These are phyloP conservation scores for Suhomyces anneliseae DNA, from an alignment of 1,139 yeast species.

Conservation along the genomic window DNA sequence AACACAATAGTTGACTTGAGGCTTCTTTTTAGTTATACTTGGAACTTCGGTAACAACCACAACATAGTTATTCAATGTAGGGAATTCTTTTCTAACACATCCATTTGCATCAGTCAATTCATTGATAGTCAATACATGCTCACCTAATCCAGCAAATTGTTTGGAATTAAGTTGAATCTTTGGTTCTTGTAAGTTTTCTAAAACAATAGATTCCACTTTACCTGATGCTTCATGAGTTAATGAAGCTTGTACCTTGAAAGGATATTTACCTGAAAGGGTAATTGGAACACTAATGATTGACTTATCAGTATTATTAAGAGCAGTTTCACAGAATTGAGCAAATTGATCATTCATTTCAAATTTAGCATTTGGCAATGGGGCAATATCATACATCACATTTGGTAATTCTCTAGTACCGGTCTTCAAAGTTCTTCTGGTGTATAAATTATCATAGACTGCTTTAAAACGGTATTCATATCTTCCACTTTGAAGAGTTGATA, in stretches of 20 bases:
- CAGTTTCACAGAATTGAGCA: constrained; percentile 59
- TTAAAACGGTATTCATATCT: constrained; percentile 59
- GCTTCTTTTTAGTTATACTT: constrained; percentile 46
- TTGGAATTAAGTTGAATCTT: constrained; percentile 16
- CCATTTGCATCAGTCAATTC: constrained; percentile 69
- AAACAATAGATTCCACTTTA: constrained; percentile 12
- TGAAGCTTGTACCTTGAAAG: constrained; percentile 57
- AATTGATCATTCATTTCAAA: constrained; percentile 50
- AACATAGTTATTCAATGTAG: constrained; percentile 34
- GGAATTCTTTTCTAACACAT: constrained; percentile 52
- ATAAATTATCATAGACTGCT: constrained; percentile 66
- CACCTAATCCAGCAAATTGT: constrained; percentile 35
- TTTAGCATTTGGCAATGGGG: constrained; percentile 57
- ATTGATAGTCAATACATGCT: constrained; percentile 57
- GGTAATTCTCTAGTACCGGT: constrained; percentile 30
- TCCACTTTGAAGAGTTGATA: constrained; percentile 50
- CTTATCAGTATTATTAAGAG: constrained; percentile 25
- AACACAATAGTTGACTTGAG: constrained; percentile 68
- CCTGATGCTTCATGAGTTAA: constrained; percentile 44
- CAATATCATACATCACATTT: constrained; percentile 58
- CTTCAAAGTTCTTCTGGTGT: constrained; percentile 47
- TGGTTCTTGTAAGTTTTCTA: constrained; percentile 19
- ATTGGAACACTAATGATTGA: constrained; percentile 56
- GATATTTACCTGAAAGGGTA: constrained; percentile 57
- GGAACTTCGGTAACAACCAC: constrained; percentile 78